Evolutionary conservation across 2,329 filamentous ascomycete genomes (phyloP), one percentile per base, ranked within the genome.

Genomic region (Xylariales sp.): DNA sequence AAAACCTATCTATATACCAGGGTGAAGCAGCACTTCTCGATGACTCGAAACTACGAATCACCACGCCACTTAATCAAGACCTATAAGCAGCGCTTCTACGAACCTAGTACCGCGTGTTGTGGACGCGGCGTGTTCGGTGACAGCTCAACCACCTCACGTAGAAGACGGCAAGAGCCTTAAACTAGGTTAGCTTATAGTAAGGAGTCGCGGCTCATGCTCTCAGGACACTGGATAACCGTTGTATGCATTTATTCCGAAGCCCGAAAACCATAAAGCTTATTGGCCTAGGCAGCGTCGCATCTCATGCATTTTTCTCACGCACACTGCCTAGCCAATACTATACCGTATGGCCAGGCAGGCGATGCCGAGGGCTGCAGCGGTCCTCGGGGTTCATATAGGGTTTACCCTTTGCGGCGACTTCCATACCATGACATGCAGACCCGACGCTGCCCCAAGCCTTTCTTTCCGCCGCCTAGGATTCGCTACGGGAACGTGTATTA

Each of bases 351-450:
- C 23, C 23, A 23, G 23, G 23, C 45, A 34, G 10, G 4, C 16
- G 39, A 36, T 10, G n/a, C 50, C 50, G 50, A 54, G 8, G n/a
- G 50, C 3, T 54, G 50, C 50, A 39, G 50, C 50, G n/a, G n/a
- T n/a, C 32, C 50, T 39, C 34, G 32, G 50, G 32, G 3, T 23
- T 39, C n/a, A 23, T 39, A 2, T 39, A 23, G 10, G 39, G 32
- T 54, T 54, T 39, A 10, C n/a, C n/a, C 8, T 10, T 39, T 23
- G n/a, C 8, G 16, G 32, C 14, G 50, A 54, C 9, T 7, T 34
- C 50, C 18, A 54, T 23, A 23, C 28, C n/a, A 39, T 39, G 32
- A n/a, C 50, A 39, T 39, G 23, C 23, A 23, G 23, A 23, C 23
- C 5, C 7, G 34, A 36, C n/a, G n/a, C 50, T 54, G 32, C 12